Conservation (phyloP, 768 basidiomycete species). For the Tylopilus intermedius region DNA sequence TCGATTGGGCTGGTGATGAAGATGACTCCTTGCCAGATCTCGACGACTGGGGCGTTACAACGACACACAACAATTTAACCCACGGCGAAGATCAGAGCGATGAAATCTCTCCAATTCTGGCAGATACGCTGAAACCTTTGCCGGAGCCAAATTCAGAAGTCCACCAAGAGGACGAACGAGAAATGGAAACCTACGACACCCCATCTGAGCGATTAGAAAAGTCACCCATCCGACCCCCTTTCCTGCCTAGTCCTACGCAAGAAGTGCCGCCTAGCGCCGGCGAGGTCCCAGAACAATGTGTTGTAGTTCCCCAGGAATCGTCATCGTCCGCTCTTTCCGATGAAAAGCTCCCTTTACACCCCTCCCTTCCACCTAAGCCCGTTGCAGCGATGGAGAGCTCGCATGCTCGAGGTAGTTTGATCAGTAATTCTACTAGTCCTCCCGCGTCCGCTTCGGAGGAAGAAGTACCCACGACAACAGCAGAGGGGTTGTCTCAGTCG, state of each 20-base stretch:
- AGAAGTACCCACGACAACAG: constrained; percentile 11
- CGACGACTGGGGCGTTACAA: constrained; percentile 77
- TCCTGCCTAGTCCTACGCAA: too few species aligned
- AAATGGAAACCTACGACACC: constrained; percentile 19
- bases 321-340: constrained; percentile 8
- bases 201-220: constrained; percentile 6
- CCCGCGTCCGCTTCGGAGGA: constrained; percentile 4
- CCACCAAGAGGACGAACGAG: constrained; percentile 17
- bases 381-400: constrained; percentile 21
- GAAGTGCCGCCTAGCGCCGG: constrained; percentile 2
- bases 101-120: constrained; percentile 64
- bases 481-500: constrained; percentile 24
- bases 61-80: constrained; percentile 31
- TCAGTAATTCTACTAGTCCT: too few species aligned
- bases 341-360: constrained; percentile 33
- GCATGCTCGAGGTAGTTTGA: constrained; percentile 1
- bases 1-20: constrained; percentile 88
- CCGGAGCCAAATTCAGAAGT: constrained; percentile 41
- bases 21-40: constrained; percentile 76
- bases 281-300: constrained; percentile 17
- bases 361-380: constrained; percentile 48
- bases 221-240: constrained; percentile 1
- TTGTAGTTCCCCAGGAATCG: constrained; percentile 10
- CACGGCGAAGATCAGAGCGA: constrained; percentile 31
- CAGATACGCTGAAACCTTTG: constrained; percentile 57